Evolutionary conservation across 257 asterid genomes (phyloP).

Genomic region (Solanum neorickii): DNA sequence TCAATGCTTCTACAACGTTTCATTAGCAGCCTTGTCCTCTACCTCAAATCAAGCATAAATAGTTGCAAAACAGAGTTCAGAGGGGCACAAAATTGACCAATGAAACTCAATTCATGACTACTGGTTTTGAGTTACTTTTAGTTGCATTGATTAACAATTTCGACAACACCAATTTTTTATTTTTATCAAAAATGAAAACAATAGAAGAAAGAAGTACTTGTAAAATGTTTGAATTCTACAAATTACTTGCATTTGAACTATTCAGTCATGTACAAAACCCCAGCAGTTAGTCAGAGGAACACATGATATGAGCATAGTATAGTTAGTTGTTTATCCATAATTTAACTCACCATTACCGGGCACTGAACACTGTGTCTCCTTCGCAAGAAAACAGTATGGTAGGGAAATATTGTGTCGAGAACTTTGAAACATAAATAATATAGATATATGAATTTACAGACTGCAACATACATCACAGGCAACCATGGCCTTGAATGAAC

Average conservation of each 20-base stretch:
- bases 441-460: background rate
- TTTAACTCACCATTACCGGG: background rate
- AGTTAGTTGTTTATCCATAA: background rate
- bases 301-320: background rate
- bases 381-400: background rate
- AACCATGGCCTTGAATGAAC: background rate
- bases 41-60: background rate
- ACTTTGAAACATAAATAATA: background rate
- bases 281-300: background rate
- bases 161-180: background rate
- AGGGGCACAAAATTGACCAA: background rate
- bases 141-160: background rate
- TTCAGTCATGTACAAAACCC: background rate
- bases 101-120: background rate
- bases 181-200: background rate
- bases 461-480: background rate
- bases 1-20: background rate
- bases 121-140: background rate
- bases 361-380: background rate
- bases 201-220: background rate
- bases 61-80: background rate
- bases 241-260: background rate
- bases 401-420: background rate
- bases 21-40: background rate
- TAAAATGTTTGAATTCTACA: background rate